These are phyloP conservation scores for Sarocladium strictum DNA, from an alignment of 2,329 filamentous ascomycete species.

Conservation along the genomic window DNA sequence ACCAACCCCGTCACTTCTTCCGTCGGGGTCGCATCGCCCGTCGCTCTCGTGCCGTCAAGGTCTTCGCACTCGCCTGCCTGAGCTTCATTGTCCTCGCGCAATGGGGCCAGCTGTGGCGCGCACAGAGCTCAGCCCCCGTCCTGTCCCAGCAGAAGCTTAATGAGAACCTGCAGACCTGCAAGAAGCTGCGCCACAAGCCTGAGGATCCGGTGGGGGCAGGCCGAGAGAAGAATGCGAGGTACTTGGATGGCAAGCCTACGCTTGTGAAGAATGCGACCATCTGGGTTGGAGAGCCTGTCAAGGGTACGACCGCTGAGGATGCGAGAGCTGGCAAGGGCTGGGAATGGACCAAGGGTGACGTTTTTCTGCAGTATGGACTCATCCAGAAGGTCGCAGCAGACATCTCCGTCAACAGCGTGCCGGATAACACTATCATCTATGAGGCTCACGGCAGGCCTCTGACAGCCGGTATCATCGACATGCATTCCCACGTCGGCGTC, in stretches of 20 bases:
- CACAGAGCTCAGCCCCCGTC: conserved; percentile 16
- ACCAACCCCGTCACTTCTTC: background rate
- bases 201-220: conserved; percentile 49
- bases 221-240: conserved; percentile 55
- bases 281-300: conserved; percentile 56
- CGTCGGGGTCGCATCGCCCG: conserved; percentile 27
- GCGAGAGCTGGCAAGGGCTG: conserved; percentile 53
- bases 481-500: conserved; percentile 63
- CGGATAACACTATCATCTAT: conserved; percentile 43
- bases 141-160: conserved; percentile 45
- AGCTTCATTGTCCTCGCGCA: conserved; percentile 45
- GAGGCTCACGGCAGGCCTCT: conserved; percentile 55
- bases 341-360: conserved; percentile 53
- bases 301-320: conserved; percentile 44
- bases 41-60: conserved; percentile 36
- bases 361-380: conserved; percentile 55
- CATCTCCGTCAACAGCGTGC: conserved; percentile 36
- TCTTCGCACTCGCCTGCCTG: conserved; percentile 41
- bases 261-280: conserved; percentile 62
- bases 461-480: conserved; percentile 64
- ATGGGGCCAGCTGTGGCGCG: conserved; percentile 35
- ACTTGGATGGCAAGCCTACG: conserved; percentile 52
- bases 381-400: conserved; percentile 46
- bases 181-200: conserved; percentile 47
- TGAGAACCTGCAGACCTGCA: conserved; percentile 49